These are phyloP conservation scores for Verticillium albo-atrum DNA, from an alignment of 2,329 filamentous ascomycete species.

Conservation along the genomic window DNA sequence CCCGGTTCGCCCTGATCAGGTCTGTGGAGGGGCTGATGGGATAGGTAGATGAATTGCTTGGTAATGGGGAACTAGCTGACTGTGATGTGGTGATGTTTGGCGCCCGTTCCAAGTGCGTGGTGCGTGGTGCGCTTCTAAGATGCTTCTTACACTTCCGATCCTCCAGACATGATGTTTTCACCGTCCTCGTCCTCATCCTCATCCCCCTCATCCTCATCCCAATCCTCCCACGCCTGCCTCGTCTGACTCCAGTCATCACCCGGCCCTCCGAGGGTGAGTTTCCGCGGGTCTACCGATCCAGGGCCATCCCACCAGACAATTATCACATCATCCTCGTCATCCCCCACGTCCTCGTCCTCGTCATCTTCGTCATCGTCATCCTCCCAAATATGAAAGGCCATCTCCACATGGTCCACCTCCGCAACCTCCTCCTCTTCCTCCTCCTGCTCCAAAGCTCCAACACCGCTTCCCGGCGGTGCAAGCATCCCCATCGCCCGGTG, in stretches of 20 bases:
- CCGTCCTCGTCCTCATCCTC: not conserved
- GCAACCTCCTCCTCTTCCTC: too few species aligned
- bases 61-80: not conserved
- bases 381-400: too few species aligned
- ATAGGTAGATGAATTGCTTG: constrained; percentile 12
- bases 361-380: not conserved
- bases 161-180: not conserved
- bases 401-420: not conserved
- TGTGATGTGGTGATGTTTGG: not conserved
- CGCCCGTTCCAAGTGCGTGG: not conserved
- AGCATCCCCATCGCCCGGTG: not conserved
- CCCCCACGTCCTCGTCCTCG: not conserved
- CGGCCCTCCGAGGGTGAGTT: not conserved
- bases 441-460: not conserved
- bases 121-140: not conserved
- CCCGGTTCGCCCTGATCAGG: not conserved
- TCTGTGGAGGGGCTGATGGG: constrained; percentile 9
- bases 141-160: not conserved
- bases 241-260: not conserved
- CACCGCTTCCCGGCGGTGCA: not conserved
- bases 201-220: not conserved
- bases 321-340: not conserved
- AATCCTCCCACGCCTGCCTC: not conserved
- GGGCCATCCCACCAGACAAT: not conserved
- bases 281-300: not conserved